Evolutionary conservation across 768 basidiomycete genomes (phyloP).

Genomic region (Guyanaporus albipodus): DNA sequence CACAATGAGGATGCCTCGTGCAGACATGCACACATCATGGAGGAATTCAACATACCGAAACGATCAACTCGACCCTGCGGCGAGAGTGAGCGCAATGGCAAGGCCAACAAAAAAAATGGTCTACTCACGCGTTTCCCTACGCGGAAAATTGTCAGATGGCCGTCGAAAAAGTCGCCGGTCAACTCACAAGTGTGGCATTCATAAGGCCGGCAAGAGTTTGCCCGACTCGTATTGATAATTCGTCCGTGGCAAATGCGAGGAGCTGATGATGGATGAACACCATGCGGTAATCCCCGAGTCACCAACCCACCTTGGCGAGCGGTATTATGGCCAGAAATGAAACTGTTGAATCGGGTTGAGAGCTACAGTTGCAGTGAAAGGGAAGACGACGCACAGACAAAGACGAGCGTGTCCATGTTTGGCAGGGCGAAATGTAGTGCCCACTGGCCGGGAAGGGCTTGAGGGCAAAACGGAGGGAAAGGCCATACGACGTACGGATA

Average conservation of each 20-base stretch:
- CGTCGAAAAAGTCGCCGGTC: background rate
- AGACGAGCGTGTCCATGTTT: slow-evolving; percentile 55
- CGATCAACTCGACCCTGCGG: slow-evolving; percentile 53
- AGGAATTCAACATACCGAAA: slow-evolving; percentile 48
- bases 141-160: background rate
- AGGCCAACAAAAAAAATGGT: background rate
- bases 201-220: slow-evolving; percentile 80
- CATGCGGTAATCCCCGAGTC: background rate
- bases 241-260: slow-evolving; percentile 82
- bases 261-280: slow-evolving; percentile 39
- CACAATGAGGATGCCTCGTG: background rate
- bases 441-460: slow-evolving; percentile 48
- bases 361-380: background rate
- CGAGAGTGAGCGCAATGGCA: background rate
- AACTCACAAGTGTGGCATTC: slow-evolving; percentile 75
- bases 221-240: slow-evolving; percentile 76
- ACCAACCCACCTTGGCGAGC: slow-evolving; percentile 59
- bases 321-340: slow-evolving; percentile 83
- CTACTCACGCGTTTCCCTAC: slow-evolving; percentile 32
- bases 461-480: background rate
- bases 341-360: slow-evolving; percentile 38
- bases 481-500: slow-evolving; percentile 45
- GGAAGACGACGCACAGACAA: slow-evolving; percentile 56
- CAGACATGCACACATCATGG: background rate
- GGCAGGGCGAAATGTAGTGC: slow-evolving; percentile 60